These are phyloP conservation scores for Quillaja saponaria DNA, from an alignment of 306 rosid species.

Conservation along the genomic window DNA sequence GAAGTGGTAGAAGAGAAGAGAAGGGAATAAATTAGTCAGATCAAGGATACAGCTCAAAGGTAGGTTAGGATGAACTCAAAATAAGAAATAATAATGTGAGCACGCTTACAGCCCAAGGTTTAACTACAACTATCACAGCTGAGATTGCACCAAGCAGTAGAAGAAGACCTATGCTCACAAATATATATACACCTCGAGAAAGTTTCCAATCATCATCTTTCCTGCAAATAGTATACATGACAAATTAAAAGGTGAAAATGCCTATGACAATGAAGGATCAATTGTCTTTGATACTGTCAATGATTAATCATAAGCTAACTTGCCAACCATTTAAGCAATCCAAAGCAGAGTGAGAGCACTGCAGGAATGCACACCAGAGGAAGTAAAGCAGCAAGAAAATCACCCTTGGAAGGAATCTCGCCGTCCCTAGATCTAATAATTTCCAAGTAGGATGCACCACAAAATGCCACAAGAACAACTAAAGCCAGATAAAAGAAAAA, in stretches of 20 bases:
- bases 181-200: slow-evolving; percentile 82
- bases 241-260: slow-evolving; percentile 29
- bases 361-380: slow-evolving; percentile 96
- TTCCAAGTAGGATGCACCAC: slow-evolving; percentile 90
- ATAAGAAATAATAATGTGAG: slow-evolving; percentile 13
- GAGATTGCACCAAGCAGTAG: slow-evolving; percentile 94
- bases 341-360: slow-evolving; percentile 86
- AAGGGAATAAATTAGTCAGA: background rate
- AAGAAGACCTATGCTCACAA: slow-evolving; percentile 86
- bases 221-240: slow-evolving; percentile 55
- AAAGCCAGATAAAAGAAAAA: slow-evolving; percentile 21
- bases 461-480: slow-evolving; percentile 87
- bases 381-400: slow-evolving; percentile 96
- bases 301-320: slow-evolving; percentile 22
- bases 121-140: slow-evolving; percentile 79
- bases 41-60: slow-evolving; percentile 4
- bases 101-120: slow-evolving; percentile 93
- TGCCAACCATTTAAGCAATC: slow-evolving; percentile 89
- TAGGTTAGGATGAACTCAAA: slow-evolving; percentile 13
- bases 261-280: slow-evolving; percentile 24
- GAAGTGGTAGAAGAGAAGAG: slow-evolving; percentile 5
- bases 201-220: slow-evolving; percentile 98
- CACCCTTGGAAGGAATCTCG: slow-evolving; percentile 75
- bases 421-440: slow-evolving; percentile 77
- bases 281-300: slow-evolving; percentile 1